Percentiles rank a stretch among this genome's conserved stretches.
These are phyloP conservation scores for Aristolochia fimbriata DNA, from an alignment of 164 flowering plant species.

Conservation along the genomic window DNA sequence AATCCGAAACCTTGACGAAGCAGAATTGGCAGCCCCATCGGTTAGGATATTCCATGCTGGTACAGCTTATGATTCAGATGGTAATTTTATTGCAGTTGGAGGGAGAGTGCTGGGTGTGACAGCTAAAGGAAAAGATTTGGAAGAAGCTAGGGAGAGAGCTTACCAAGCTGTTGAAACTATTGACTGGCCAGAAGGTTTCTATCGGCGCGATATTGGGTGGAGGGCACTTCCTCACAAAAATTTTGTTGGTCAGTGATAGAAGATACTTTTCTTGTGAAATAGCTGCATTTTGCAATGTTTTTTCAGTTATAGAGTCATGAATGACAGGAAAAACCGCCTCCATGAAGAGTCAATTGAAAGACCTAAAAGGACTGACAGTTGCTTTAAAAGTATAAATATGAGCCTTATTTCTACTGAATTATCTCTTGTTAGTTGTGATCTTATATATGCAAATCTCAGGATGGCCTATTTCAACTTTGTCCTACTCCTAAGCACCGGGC, in stretches of 20 bases:
- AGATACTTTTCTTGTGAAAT: no score
- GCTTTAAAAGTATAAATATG: no score
- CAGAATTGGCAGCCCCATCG: constrained; percentile 14
- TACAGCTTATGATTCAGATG: constrained; percentile 36
- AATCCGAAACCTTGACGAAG: constrained; percentile 43
- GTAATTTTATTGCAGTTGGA: constrained; percentile 63
- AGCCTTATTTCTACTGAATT: no score
- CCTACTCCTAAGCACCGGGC: no score
- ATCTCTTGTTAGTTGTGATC: no score
- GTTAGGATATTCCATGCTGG: constrained; percentile 68
- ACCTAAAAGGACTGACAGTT: no score
- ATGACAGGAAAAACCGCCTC: no score
- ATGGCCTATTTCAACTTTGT: no score
- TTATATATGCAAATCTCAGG: no score
- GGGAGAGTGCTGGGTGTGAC: constrained; percentile 80
- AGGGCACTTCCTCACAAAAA: constrained; percentile 43
- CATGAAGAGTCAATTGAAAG: no score
- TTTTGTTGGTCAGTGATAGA: background rate
- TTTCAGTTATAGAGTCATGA: no score
- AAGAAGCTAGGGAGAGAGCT: constrained; percentile 40
- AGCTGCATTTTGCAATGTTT: no score
- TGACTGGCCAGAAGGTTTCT: constrained; percentile 81
- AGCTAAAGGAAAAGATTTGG: constrained; percentile 11
- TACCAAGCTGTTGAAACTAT: constrained; percentile 64
- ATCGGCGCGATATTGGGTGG: constrained; percentile 85